Evolutionary conservation across 345 rosid genomes (phyloP).

Genomic region (Boechera divaricarpa): DNA sequence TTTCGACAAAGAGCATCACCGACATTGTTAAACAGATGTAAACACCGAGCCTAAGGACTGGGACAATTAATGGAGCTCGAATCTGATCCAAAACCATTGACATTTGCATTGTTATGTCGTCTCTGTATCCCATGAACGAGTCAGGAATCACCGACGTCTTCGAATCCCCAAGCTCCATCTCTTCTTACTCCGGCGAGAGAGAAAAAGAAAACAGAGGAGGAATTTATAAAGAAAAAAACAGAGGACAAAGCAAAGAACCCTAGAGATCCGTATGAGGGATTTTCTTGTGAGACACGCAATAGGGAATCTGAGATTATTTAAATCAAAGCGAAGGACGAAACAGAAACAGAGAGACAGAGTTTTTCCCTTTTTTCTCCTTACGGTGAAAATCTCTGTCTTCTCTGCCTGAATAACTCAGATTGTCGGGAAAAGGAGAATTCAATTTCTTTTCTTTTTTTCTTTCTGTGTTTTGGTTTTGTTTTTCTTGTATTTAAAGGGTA

Average conservation of each 20-base stretch:
- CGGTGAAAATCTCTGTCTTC: constrained; percentile 40
- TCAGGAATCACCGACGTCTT: constrained; percentile 54
- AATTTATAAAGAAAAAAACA: neutral
- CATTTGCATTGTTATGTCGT: constrained; percentile 61
- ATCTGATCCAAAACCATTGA: constrained; percentile 66
- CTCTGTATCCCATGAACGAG: constrained; percentile 56
- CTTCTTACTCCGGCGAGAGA: constrained; percentile 1
- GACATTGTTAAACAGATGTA: constrained; percentile 81
- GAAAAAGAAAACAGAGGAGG: neutral
- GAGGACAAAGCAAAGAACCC: constrained; percentile 37
- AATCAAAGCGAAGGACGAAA: constrained; percentile 6
- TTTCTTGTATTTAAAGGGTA: constrained; percentile 29
- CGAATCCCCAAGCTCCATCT: constrained; percentile 39
- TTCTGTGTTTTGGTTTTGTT: neutral
- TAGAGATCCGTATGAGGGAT: constrained; percentile 25
- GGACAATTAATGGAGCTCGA: constrained; percentile 85
- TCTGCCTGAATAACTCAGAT: constrained; percentile 34
- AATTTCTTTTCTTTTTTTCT: constrained; percentile 11
- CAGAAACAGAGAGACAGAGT: constrained; percentile 48
- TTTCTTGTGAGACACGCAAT: constrained; percentile 40
- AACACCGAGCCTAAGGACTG: constrained; percentile 65
- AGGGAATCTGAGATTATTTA: constrained; percentile 8
- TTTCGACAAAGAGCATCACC: constrained; percentile 83
- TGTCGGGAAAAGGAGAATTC: constrained; percentile 29
- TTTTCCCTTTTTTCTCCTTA: neutral